Conservation (phyloP, 805 yeast genomes). For the Metschnikowia lunata region DNA sequence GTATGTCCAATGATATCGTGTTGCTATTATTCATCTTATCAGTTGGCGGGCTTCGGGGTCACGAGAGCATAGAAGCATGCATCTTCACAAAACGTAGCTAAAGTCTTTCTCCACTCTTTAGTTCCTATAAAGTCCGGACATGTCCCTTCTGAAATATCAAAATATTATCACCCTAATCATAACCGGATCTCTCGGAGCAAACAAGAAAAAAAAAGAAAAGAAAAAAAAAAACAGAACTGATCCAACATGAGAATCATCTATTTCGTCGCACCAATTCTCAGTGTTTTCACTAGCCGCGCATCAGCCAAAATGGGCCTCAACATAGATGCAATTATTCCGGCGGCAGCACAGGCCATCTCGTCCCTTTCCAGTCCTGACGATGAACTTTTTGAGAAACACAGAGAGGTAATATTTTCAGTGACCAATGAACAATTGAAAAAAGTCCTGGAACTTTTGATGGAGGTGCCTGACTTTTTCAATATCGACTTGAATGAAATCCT, state of each 20-base stretch:
- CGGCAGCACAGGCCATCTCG: background rate
- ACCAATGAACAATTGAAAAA: background rate
- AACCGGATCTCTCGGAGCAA: too few relatives aligned
- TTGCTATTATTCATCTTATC: too few relatives aligned
- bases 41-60: too few relatives aligned
- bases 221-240: background rate
- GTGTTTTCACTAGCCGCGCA: background rate
- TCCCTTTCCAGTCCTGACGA: background rate
- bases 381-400: background rate
- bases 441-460: slow-evolving; percentile 1
- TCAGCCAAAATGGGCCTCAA: background rate
- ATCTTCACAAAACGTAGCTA: too few relatives aligned
- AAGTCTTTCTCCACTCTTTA: too few relatives aligned
- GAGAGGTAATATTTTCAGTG: background rate
- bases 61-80: too few relatives aligned
- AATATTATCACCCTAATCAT: too few relatives aligned
- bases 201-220: too few relatives aligned
- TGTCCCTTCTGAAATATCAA: too few relatives aligned
- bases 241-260: background rate
- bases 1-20: too few relatives aligned
- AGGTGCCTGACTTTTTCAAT: background rate
- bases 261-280: background rate
- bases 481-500: slow-evolving; percentile 2
- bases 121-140: too few relatives aligned
- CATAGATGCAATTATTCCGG: background rate